Base-by-base conservation (phyloP, 2,329 filamentous ascomycete genomes). In the Cladosporium sp. region DNA sequence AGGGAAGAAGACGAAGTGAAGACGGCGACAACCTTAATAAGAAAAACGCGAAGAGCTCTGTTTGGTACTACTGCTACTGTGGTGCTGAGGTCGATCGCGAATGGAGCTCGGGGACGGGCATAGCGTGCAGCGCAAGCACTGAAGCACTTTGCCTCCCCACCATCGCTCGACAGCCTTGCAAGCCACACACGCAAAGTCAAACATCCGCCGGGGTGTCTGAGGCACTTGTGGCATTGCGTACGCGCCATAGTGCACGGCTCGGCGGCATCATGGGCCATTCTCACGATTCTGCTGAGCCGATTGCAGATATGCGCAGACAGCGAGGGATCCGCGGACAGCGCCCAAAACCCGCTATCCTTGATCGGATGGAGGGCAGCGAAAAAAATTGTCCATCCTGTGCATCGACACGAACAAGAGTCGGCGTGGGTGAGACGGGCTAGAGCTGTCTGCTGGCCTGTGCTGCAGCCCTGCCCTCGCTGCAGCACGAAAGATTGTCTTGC, bases 1-100 rank as follows among this genome's bases (percentile, higher is more conserved):
- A 62, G 49, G 30, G 52, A 54, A 21, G 44, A 51, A 47, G 52
- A 41, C 11, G 44, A 51, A 49, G 38, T 61, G 36, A 21, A 51
- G 52, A 32, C 52, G 2, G 28, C 52, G 8, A 14, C 60, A 63
- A 63, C 60, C 60, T 63, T 63, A 60, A 60, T 60, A 60, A 52
- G 47, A 62, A 62, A 61, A 52, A 38, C 11, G 3, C 18, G 24
- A 26, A 47, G 34, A 18, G 54, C 54, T 41, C 55, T 41, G 34
- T 5, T 5, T 36, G 28, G 24, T 32, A 32, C 52, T 57, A 36
- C 26, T 57, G 52, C 49, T 52, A n/a, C 24, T 12, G 21, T 34
- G 8, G 10, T 26, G 24, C 49, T 52, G 49, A 30, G 49, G 24
- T 26, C 24, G 55, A 58, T 55, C 28, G 28, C 52, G 52, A 32